Evolutionary conservation across 441 rosid genomes (phyloP).

Genomic region (Oxalis stricta): DNA sequence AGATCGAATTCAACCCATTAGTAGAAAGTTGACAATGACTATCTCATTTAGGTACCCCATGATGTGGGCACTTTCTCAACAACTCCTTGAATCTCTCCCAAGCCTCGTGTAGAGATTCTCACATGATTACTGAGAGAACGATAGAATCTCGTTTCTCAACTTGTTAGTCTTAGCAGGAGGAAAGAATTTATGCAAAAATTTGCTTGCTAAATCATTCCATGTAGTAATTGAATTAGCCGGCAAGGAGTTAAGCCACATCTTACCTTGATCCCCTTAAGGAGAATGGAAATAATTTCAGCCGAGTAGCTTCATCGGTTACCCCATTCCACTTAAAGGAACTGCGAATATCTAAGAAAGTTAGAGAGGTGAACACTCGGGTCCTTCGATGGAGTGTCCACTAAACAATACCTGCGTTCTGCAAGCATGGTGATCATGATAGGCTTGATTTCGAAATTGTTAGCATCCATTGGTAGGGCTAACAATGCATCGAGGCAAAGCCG

Average conservation of each 20-base stretch:
- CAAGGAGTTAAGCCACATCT: not conserved
- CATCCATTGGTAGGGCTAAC: too few species aligned
- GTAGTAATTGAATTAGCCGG: not conserved
- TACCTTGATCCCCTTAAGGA: not conserved
- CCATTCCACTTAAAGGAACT: too few species aligned
- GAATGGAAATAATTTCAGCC: not conserved
- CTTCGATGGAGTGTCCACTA: too few species aligned
- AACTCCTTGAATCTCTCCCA: not conserved
- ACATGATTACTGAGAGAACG: not conserved
- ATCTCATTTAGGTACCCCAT: too few species aligned
- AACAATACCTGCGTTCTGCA: too few species aligned
- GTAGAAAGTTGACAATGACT: not conserved
- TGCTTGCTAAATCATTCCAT: not conserved
- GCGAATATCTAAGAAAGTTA: too few species aligned
- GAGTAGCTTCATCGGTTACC: too few species aligned
- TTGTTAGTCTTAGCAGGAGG: not conserved
- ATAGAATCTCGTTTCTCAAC: not conserved
- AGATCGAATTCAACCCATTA: not conserved
- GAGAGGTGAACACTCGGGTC: too few species aligned
- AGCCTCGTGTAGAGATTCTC: not conserved
- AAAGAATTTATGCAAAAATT: not conserved
- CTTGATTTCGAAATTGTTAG: too few species aligned
- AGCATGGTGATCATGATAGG: too few species aligned
- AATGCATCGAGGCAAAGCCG: too few species aligned
- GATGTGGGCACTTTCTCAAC: not conserved